phyloP scores from a whole-genome alignment of 306 rosid species.

The Spatholobus suberectus region DNA sequence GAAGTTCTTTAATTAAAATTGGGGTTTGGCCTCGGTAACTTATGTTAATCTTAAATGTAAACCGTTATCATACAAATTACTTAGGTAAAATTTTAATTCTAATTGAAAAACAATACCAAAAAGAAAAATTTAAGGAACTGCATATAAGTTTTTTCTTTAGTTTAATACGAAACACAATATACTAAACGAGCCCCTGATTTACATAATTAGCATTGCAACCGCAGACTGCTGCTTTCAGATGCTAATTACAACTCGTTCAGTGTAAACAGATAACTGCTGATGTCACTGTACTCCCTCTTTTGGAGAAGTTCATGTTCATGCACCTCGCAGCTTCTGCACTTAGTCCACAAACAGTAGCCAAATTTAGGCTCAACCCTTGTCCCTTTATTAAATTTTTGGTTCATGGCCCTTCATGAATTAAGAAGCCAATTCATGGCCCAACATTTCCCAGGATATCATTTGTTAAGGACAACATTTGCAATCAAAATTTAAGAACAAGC shows the following conservation, averaged over 20 bases:
- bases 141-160: too few relatives aligned
- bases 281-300: neutral
- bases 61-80: too few relatives aligned
- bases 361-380: conserved; percentile 14
- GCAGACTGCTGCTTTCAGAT: too few relatives aligned
- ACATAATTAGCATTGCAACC: too few relatives aligned
- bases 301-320: neutral
- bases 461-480: conserved; percentile 29
- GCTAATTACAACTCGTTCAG: neutral
- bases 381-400: neutral
- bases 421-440: neutral
- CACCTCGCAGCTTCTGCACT: neutral
- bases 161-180: too few relatives aligned
- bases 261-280: conserved; percentile 23
- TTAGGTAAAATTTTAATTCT: too few relatives aligned
- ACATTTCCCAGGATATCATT: conserved; percentile 26
- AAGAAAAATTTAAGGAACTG: too few relatives aligned
- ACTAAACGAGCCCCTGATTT: too few relatives aligned
- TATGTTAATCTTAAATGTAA: too few relatives aligned
- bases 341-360: neutral
- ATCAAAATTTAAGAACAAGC: conserved; percentile 33
- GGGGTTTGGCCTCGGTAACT: too few relatives aligned
- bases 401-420: neutral
- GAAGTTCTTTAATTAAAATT: too few relatives aligned
- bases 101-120: too few relatives aligned